Base-by-base conservation (phyloP, 1,284 basidiomycete genomes). In the Ceratobasidium papillatum region DNA sequence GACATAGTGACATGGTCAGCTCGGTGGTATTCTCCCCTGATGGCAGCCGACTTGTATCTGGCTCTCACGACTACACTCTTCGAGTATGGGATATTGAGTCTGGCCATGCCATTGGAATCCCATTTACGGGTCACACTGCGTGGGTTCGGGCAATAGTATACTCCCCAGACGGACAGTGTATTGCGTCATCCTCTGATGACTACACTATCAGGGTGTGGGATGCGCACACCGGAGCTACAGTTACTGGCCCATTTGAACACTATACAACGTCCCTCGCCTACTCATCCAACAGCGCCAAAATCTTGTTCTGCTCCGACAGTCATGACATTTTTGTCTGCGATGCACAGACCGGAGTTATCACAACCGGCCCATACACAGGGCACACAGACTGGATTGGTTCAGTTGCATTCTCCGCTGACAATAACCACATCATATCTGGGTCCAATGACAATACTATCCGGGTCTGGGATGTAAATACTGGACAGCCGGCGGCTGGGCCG, bases 201-300 rank as follows among this genome's bases (percentile, higher is more conserved):
- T 82, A 82, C 79, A 84, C 83, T 38, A 78, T 85, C 73, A 83
- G 84, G 76, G 77, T 84, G 30, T 84, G 84, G 82, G 83, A 84
- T 68, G 78, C 84, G 8, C 73, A 77, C 17, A 78, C 78, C 0
- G 79, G 83, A 22, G 74, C 25, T 4, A 73, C 73, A 34, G 22
- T 74, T 19, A 36, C 51, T 45, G 73, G 45, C 11, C 73, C 63
- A 14, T 58, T 71, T 5, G 19, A 17, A 7, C 4, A n/a, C 9
- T 9, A 4, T 19, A 11, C 45, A 47, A 19, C 4, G 8, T 47
- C 45, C 8, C 19, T 66, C n/a, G 14, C 19, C 2, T 51, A 49
- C n/a, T 66, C 64, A 5, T 25, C 64, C 8, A 47, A 52, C 49
- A 22, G 17, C 19, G 9, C 45, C n/a, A 38, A 11, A 2, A 34